A percentile compares a stretch with the other conserved stretches of the same genome.
Conservation (phyloP, 179 eudicot genomes). For the Drosera spatulata region DNA sequence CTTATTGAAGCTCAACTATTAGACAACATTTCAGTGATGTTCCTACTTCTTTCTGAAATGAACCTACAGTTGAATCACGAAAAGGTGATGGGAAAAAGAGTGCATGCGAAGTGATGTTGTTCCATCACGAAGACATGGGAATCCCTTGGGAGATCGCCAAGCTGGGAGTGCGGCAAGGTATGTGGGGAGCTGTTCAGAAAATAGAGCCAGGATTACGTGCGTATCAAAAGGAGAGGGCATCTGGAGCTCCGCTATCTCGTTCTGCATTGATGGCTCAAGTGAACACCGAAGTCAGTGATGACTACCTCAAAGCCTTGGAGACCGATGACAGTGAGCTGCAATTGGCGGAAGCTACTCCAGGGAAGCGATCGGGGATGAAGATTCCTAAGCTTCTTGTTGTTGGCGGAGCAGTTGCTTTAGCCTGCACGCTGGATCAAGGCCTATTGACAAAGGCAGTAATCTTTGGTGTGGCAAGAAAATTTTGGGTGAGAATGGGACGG, state of each 20-base stretch:
- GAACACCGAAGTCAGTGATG: slow-evolving; percentile 49
- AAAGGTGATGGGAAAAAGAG: slow-evolving; percentile 49
- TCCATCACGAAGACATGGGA: slow-evolving; percentile 21
- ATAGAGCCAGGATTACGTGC: slow-evolving; percentile 72
- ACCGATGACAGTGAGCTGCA: slow-evolving; percentile 15
- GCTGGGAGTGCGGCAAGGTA: slow-evolving; percentile 83
- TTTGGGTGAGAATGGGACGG: slow-evolving; percentile 18
- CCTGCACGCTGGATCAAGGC: slow-evolving; percentile 70
- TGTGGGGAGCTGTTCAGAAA: slow-evolving; percentile 91
- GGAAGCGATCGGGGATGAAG: slow-evolving; percentile 34
- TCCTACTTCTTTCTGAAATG: neutral
- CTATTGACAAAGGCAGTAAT: slow-evolving; percentile 70
- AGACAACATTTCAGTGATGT: too few species aligned
- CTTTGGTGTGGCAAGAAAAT: slow-evolving; percentile 53
- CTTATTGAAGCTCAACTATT: too few species aligned
- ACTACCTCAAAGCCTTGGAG: slow-evolving; percentile 29
- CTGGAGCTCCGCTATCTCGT: slow-evolving; percentile 39
- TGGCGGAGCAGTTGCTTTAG: slow-evolving; percentile 68
- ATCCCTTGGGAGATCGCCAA: slow-evolving; percentile 90
- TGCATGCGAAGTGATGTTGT: slow-evolving; percentile 79
- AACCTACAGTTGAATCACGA: slow-evolving; percentile 50
- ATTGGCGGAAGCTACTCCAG: slow-evolving; percentile 14
- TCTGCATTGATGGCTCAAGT: slow-evolving; percentile 65
- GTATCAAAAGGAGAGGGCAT: slow-evolving; percentile 61
- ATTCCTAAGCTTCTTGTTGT: slow-evolving; percentile 58